Percentiles rank a stretch among this genome's conserved stretches.
Conservation (phyloP, 2,329 filamentous ascomycete species). For the Polytolypa hystricis region DNA sequence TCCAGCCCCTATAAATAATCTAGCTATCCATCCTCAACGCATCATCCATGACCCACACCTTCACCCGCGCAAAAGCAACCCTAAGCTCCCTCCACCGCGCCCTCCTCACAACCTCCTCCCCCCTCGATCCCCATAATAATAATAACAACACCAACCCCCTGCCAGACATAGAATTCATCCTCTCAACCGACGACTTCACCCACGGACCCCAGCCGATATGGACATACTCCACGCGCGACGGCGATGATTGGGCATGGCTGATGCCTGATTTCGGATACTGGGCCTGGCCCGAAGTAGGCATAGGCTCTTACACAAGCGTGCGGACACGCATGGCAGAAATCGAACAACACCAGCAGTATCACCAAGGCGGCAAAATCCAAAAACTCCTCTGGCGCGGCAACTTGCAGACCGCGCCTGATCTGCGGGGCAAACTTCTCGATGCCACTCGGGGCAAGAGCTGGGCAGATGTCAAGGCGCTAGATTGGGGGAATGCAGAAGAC, state of each 20-base stretch:
- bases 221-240: constrained; percentile 32
- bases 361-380: constrained; percentile 13
- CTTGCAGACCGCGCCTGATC: constrained; percentile 26
- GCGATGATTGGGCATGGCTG: constrained; percentile 36
- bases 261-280: constrained; percentile 47
- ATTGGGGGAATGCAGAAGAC: constrained; percentile 31
- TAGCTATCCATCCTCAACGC: constrained; percentile 30
- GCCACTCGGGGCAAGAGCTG: constrained; percentile 32
- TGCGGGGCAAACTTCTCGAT: constrained; percentile 31
- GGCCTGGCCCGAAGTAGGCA: constrained; percentile 40
- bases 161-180: constrained; percentile 40
- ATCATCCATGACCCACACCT: constrained; percentile 23
- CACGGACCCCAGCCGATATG: constrained; percentile 27
- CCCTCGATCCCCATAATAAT: no score
- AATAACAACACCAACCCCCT: constrained; percentile 27
- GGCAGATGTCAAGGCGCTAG: constrained; percentile 34
- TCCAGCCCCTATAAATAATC: no score
- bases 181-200: constrained; percentile 37
- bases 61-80: constrained; percentile 30
- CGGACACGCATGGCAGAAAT: constrained; percentile 26
- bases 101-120: constrained; percentile 30
- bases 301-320: constrained; percentile 35
- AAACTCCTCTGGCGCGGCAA: constrained; percentile 39
- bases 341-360: constrained; percentile 21
- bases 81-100: constrained; percentile 40